These are phyloP conservation scores for Rhodotorula sp. DNA, from an alignment of 1,284 basidiomycete species.

Conservation along the genomic window DNA sequence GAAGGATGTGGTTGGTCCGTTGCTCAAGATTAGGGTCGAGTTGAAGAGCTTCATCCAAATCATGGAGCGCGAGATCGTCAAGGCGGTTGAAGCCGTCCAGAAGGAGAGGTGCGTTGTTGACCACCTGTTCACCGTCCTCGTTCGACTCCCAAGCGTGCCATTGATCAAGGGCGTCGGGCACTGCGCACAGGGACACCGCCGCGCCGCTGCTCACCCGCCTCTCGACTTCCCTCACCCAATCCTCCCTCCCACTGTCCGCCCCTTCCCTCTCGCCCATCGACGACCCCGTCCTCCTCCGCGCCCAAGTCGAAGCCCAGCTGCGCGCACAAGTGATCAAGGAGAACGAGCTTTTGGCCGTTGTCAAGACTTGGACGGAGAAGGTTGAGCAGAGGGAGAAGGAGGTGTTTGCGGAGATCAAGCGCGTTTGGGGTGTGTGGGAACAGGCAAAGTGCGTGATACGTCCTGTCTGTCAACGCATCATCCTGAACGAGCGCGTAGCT, in stretches of 20 bases:
- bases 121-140: background rate
- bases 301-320: constrained; percentile 29
- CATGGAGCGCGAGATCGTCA: constrained; percentile 33
- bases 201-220: constrained; percentile 12
- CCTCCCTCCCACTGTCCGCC: constrained; percentile 8
- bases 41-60: constrained; percentile 30
- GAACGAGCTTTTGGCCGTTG: constrained; percentile 31
- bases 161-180: too few relatives aligned
- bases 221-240: constrained; percentile 5
- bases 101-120: constrained; percentile 22
- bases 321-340: constrained; percentile 29
- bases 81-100: constrained; percentile 26
- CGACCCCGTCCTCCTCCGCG: constrained; percentile 37
- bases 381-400: constrained; percentile 21
- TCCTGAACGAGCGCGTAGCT: background rate
- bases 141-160: too few relatives aligned
- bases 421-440: constrained; percentile 34
- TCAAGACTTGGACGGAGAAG: constrained; percentile 30
- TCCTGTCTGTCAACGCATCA: too few relatives aligned
- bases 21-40: constrained; percentile 24
- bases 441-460: constrained; percentile 16
- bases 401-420: constrained; percentile 17
- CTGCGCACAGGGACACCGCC: constrained; percentile 10
- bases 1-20: constrained; percentile 35
- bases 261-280: constrained; percentile 13